Conservation (phyloP, 257 asterid genomes). For the Nicotiana noctiflora region DNA sequence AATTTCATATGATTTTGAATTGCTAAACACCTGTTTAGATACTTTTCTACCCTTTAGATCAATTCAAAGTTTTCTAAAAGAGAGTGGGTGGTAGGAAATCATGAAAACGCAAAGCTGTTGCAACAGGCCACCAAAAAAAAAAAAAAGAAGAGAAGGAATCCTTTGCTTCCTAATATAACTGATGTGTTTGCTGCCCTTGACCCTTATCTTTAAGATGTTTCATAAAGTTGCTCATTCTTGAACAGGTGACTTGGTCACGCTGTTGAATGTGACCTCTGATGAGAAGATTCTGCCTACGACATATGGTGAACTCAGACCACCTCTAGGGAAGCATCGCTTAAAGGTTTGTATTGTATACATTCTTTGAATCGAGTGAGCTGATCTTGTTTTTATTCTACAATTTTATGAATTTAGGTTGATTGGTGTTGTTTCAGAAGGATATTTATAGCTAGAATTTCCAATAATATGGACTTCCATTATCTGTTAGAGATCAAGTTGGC, state of each 20-base stretch:
- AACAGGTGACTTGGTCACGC: conserved; percentile 74
- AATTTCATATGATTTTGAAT: background rate
- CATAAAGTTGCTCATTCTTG: conserved; percentile 3
- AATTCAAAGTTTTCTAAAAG: background rate
- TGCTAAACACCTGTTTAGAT: background rate
- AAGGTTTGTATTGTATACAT: conserved; percentile 43
- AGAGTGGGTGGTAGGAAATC: background rate
- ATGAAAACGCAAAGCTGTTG: background rate
- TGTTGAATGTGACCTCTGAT: conserved; percentile 69
- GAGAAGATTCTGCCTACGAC: conserved; percentile 69
- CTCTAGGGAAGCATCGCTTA: conserved; percentile 92
- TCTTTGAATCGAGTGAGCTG: background rate
- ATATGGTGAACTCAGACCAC: conserved; percentile 92
- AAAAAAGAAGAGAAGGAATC: background rate
- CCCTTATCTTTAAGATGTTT: background rate
- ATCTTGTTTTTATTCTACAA: background rate
- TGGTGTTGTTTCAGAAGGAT: background rate
- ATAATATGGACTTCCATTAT: background rate
- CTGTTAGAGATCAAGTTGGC: background rate
- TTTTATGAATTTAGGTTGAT: background rate
- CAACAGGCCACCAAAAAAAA: background rate
- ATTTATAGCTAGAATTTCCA: background rate
- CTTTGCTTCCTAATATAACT: background rate
- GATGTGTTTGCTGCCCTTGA: background rate
- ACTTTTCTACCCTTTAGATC: background rate